Evolutionary conservation across 2,329 filamentous ascomycete genomes (phyloP).

Genomic region (Aspergillus vadensis): DNA sequence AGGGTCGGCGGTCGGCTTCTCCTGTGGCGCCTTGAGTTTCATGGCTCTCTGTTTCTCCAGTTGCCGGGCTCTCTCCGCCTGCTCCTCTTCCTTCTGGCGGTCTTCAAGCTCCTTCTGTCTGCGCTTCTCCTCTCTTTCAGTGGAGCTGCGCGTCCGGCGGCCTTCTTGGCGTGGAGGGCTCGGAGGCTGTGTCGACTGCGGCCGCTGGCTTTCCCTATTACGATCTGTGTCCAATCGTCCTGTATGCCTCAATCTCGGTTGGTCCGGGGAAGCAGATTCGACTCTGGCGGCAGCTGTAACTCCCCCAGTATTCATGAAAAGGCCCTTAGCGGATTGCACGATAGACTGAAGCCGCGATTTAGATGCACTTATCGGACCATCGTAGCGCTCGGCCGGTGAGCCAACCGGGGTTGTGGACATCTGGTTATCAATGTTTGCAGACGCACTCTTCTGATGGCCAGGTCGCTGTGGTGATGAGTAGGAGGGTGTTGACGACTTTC

Average conservation of each 20-base stretch:
- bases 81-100: conserved; percentile 40
- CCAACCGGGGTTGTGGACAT: conserved; percentile 59
- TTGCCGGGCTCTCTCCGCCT: conserved; percentile 22
- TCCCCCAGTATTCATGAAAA: conserved; percentile 74
- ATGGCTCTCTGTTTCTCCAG: conserved; percentile 38
- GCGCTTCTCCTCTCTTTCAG: conserved; percentile 54
- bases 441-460: conserved; percentile 61
- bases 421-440: conserved; percentile 57
- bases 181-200: conserved; percentile 25
- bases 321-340: conserved; percentile 79
- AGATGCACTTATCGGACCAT: conserved; percentile 85
- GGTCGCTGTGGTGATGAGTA: conserved; percentile 55
- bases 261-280: conserved; percentile 53
- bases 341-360: conserved; percentile 93
- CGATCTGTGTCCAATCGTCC: conserved; percentile 31
- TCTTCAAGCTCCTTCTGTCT: conserved; percentile 38
- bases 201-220: conserved; percentile 19
- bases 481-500: conserved; percentile 67
- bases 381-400: conserved; percentile 59
- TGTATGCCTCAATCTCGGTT: conserved; percentile 32
- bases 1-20: conserved; percentile 36
- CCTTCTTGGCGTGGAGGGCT: conserved; percentile 41
- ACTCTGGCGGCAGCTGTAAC: conserved; percentile 61
- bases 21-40: conserved; percentile 36
- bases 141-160: conserved; percentile 60